Base-by-base conservation (phyloP, 176 grass and related monocot genomes). In the Areca catechu region DNA sequence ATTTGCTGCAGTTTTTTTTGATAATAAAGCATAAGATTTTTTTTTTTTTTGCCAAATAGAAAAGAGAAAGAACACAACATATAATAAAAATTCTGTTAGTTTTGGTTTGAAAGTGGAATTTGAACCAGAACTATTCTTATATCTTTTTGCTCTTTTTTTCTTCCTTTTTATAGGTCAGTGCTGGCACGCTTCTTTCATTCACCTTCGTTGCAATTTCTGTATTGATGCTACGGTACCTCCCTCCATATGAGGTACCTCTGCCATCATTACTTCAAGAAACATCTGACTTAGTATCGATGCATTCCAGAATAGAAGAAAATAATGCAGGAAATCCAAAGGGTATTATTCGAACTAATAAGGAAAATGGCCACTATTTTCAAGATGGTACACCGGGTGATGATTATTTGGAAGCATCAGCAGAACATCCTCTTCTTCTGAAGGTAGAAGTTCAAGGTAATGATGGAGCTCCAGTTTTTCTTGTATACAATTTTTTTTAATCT, bases 161-260 rank as follows among this genome's bases (percentile, higher is more conserved):
- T n/a, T n/a, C n/a, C n/a, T n/a, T n/a, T n/a, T n/a, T 82, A 61
- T 69, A 95, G 85, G 90, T 95, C 30, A 95, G 91, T 63, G 71
- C 90, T 71, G 91, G 91, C 53, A 95, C 91, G 20, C 83, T 95
- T 48, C 79, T 90, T 63, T 76, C 91, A 57, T 95, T 90, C 67
- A 86, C 86, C 22, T 58, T 63, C 15, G 86, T 90, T 67, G 86
- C 80, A 19, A 22, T 90, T 71, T 90, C 86, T 63, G 77, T 95
- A 78, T 80, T 95, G 69, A 27, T 95, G 71, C 67, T 95, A 37
- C 75, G 86, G 79, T 90, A 90, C 65, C 48, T 83, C 64, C 86
- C 91, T 69, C 83, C 91, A 20, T 59, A 69, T 76, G 83, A 91
- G 61, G 75, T 78, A 55, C 24, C 79, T 63, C 81, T 78, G 27